These are phyloP conservation scores for Chenopodium formosanum DNA, from an alignment of 148 eudicot species.

Conservation along the genomic window DNA sequence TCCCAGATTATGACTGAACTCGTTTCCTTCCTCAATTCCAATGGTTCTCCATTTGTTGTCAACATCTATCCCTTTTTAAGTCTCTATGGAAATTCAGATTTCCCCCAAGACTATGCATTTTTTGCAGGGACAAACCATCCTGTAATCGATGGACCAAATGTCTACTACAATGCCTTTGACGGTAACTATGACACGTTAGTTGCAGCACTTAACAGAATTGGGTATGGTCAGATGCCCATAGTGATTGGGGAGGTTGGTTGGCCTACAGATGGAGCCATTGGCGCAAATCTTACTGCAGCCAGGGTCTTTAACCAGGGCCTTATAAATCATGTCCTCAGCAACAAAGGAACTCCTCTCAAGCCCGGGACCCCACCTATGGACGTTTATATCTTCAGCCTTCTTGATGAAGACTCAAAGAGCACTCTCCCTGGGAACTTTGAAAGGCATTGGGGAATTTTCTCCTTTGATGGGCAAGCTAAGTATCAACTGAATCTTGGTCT, in stretches of 20 bases:
- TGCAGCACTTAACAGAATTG: slow-evolving; percentile 61
- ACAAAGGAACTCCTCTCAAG: slow-evolving; percentile 72
- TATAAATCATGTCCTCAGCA: slow-evolving; percentile 53
- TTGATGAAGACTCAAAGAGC: slow-evolving; percentile 80
- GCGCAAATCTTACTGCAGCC: slow-evolving; percentile 83
- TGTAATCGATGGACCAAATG: slow-evolving; percentile 67
- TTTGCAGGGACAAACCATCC: slow-evolving; percentile 73
- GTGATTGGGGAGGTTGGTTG: slow-evolving; percentile 85
- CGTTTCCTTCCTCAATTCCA: slow-evolving; percentile 64
- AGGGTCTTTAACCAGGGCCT: slow-evolving; percentile 80
- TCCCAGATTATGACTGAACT: slow-evolving; percentile 63
- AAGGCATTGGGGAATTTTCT: slow-evolving; percentile 88
- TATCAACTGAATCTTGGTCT: slow-evolving; percentile 63
- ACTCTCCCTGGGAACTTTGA: slow-evolving; percentile 77
- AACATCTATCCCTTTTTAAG: slow-evolving; percentile 87
- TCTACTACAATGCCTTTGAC: slow-evolving; percentile 79
- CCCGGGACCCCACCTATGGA: slow-evolving; percentile 72
- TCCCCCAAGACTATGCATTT: slow-evolving; percentile 89
- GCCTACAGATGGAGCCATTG: slow-evolving; percentile 75
- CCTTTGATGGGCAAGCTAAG: slow-evolving; percentile 86
- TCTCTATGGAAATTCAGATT: slow-evolving; percentile 68
- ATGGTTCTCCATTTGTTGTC: slow-evolving; percentile 76
- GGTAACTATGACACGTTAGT: slow-evolving; percentile 82
- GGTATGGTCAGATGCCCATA: slow-evolving; percentile 74
- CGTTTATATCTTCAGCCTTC: slow-evolving; percentile 68